Base-by-base conservation (phyloP, 1,284 basidiomycete genomes). In the Microbotryomycetes sp. region DNA sequence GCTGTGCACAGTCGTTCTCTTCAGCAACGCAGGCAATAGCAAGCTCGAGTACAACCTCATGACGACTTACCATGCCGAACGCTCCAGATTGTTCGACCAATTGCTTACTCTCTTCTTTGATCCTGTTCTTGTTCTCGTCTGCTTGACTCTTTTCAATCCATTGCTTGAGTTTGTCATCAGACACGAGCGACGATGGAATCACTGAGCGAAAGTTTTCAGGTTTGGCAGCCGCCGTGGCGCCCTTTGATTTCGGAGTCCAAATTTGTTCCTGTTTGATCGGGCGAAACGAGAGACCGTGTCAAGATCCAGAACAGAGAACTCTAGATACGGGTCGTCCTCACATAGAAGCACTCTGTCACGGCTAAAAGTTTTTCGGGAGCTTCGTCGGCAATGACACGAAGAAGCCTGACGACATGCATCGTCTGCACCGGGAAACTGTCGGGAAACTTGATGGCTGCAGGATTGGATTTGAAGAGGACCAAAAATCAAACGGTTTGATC, bases 381-480 rank as follows among this genome's bases (percentile, higher is more conserved):
- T 24, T 52, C 47, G n/a, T 62, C 30, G 52, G 60, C 53, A 4
- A 68, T 24, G 9, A 62, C 54, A 1, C 67, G 51, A 4, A 68
- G 45, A 16, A 58, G 49, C 24, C 67, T 54, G 49, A 59, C 57
- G 26, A 21, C 48, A 23, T 61, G 48, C 21, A 68, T 61, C 11
- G 66, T 65, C 52, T 59, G 62, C 57, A 68, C 24, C 23, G 67
- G 67, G 53, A 68, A 68, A 15, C 3, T 9, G 7, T 27, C 23
- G 13, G 67, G 67, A 29, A 59, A 60, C 23, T 28, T 52, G 55
- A 41, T 41, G 18, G 35, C 35, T 41, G 35, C 18, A 11, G n/a
- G 35, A 41, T 41, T 41, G 35, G 9, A 11, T 41, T 41, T 18
- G 11, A n/a, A n/a, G n/a, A n/a, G n/a, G n/a, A 41, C 35, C 18